Base-by-base conservation (phyloP, 495 filamentous ascomycete species). In the Penicillium salamii region DNA sequence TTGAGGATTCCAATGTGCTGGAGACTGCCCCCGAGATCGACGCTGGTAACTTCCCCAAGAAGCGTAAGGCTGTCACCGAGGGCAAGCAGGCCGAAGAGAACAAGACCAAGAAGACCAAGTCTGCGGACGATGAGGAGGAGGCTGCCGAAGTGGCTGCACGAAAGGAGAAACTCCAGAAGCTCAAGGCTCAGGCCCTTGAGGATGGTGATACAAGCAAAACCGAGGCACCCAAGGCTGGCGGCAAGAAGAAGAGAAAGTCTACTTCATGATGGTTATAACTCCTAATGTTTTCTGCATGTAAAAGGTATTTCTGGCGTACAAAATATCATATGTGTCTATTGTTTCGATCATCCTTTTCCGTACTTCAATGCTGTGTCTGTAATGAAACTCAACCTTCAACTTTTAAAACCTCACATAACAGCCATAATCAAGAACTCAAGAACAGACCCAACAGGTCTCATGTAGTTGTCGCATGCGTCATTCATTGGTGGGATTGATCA, bases 1-100 rank as follows among this genome's bases (percentile, higher is more conserved):
- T 86, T 26, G 87, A 90, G 42, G 87, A 91, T 54, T 75, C 68
- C 17, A 88, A 95, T 67, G 85, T 97, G 5, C 68, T 95, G 57
- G 81, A 81, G 43, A 66, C 79, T 35, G 74, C 72, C 42, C 73
- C 76, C 26, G 78, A 78, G 50, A 57, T 60, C 18, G 67, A 69
- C 42, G 64, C 72, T 38, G 66, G 66, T 19, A 84, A 81, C 65
- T 72, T 78, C 46, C 74, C 71, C 49, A 89, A 85, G 80, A 89
- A 90, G 78, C 78, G 86, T 57, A 78, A 78, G 63, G 65, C 57
- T 77, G 65, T 46, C 67, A 47, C 52, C 63, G 81, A 82, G 24
- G 67, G 83, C 56, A 78, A 81, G 70, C 72, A 78, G 53, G 73
- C 84, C 42, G 74, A 80, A 32, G 69, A 69, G 23, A 86, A 86